A percentile compares a stretch with the other conserved stretches of the same genome.
Evolutionary conservation across 1,284 basidiomycete species (phyloP).

Genomic region (Takashimella tepidaria): DNA sequence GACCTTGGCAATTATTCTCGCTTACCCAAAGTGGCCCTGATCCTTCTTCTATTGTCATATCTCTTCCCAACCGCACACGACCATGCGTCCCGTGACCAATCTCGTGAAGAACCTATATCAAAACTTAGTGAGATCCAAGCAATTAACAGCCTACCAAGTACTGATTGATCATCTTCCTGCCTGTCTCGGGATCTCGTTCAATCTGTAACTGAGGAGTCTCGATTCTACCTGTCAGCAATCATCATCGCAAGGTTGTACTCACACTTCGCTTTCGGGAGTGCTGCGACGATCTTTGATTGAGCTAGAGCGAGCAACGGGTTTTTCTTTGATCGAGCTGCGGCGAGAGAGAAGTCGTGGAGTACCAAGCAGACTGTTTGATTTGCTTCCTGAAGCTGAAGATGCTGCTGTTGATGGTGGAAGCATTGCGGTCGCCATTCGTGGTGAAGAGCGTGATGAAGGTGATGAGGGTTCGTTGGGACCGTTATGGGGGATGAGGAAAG

Average conservation of each 20-base stretch:
- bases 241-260: conserved; percentile 10
- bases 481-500: not conserved
- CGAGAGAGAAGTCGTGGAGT: conserved; percentile 22
- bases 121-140: not conserved
- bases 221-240: conserved; percentile 31
- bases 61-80: conserved; percentile 66
- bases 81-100: conserved; percentile 79
- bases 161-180: conserved; percentile 65
- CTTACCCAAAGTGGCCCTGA: conserved; percentile 20
- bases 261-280: conserved; percentile 27
- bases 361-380: conserved; percentile 18
- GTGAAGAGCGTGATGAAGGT: not conserved
- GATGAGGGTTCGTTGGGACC: no score
- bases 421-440: not conserved
- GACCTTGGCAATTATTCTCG: not conserved
- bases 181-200: conserved; percentile 44
- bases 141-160: conserved; percentile 52
- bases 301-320: conserved; percentile 5
- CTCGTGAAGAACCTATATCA: conserved; percentile 53
- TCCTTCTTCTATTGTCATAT: conserved; percentile 47
- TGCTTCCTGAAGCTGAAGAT: conserved; percentile 20
- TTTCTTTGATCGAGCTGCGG: conserved; percentile 19
- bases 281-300: conserved; percentile 8
- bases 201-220: conserved; percentile 55
- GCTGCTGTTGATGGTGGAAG: conserved; percentile 2